phyloP scores from a whole-genome alignment of 2,329 filamentous ascomycete genomes.

The Helotiales sp. region DNA sequence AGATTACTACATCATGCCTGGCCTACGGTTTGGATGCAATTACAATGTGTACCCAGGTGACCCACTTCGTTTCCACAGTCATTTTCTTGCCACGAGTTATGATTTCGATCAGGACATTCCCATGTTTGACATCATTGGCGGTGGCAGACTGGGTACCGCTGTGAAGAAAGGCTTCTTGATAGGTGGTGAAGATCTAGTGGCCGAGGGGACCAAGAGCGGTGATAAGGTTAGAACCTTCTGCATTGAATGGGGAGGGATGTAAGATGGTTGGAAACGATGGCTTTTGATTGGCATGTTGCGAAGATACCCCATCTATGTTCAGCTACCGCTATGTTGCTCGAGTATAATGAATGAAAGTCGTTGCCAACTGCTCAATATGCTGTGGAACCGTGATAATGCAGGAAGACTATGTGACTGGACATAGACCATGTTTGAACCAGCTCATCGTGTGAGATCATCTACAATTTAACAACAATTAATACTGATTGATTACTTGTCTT shows the following conservation, averaged over 20 bases:
- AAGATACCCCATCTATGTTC: slow-evolving; percentile 2
- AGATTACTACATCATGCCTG: slow-evolving; percentile 88
- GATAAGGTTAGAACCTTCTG: slow-evolving; percentile 73
- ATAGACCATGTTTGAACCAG: neutral
- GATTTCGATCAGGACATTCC: slow-evolving; percentile 88
- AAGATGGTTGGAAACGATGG: slow-evolving; percentile 32
- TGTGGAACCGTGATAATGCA: neutral
- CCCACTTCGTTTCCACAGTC: slow-evolving; percentile 91
- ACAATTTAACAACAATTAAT: neutral
- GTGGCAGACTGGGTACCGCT: slow-evolving; percentile 86
- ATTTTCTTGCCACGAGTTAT: slow-evolving; percentile 85
- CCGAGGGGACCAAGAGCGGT: slow-evolving; percentile 40
- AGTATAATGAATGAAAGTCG: neutral
- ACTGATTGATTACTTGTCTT: neutral
- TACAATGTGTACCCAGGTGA: slow-evolving; percentile 97
- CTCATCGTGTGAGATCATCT: neutral
- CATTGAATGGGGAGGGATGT: slow-evolving; percentile 95
- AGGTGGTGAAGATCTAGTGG: slow-evolving; percentile 64
- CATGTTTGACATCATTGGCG: slow-evolving; percentile 82
- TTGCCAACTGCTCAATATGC: too few relatives aligned
- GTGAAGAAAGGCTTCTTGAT: slow-evolving; percentile 96
- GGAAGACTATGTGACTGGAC: neutral
- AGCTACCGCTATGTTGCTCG: neutral
- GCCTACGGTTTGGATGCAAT: slow-evolving; percentile 90
- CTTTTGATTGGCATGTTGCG: neutral